phyloP scores from a whole-genome alignment of 2,329 filamentous ascomycete genomes.

The Sporothrix dimorphospora region DNA sequence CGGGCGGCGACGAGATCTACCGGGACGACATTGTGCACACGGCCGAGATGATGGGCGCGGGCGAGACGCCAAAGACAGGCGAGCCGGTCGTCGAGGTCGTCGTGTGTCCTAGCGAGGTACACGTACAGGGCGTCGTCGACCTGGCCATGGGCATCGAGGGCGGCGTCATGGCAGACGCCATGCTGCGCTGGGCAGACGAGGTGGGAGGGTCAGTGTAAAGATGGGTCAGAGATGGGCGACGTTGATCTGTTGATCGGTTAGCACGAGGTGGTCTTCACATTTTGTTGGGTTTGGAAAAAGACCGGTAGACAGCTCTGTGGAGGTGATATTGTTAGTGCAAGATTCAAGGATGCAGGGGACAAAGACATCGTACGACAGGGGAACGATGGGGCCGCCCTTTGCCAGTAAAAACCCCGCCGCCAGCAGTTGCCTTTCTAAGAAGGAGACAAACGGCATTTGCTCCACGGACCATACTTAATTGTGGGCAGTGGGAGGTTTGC shows the following conservation, averaged over 20 bases:
- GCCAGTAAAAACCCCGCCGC: background rate
- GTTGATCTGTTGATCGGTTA: background rate
- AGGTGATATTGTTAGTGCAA: background rate
- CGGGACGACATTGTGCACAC: constrained; percentile 32
- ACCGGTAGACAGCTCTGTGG: background rate
- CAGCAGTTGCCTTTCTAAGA: background rate
- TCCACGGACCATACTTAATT: background rate
- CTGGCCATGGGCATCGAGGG: constrained; percentile 29
- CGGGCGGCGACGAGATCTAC: constrained; percentile 33
- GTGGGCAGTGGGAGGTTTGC: constrained; percentile 3
- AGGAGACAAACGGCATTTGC: background rate
- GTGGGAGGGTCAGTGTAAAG: background rate
- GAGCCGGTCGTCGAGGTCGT: constrained; percentile 28
- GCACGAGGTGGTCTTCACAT: background rate
- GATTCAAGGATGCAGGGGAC: background rate
- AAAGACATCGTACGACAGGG: background rate
- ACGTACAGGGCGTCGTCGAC: constrained; percentile 32
- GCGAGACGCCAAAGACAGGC: background rate
- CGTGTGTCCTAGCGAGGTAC: constrained; percentile 33
- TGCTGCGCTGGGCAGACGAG: constrained; percentile 17
- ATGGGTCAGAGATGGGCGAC: background rate
- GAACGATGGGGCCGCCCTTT: background rate
- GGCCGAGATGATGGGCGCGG: constrained; percentile 31
- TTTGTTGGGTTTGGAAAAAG: background rate
- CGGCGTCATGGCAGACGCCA: constrained; percentile 16